A percentile compares a stretch with the other conserved stretches of the same genome.
Evolutionary conservation across 768 basidiomycete species (phyloP).

Genomic region (Lepiota venenata): DNA sequence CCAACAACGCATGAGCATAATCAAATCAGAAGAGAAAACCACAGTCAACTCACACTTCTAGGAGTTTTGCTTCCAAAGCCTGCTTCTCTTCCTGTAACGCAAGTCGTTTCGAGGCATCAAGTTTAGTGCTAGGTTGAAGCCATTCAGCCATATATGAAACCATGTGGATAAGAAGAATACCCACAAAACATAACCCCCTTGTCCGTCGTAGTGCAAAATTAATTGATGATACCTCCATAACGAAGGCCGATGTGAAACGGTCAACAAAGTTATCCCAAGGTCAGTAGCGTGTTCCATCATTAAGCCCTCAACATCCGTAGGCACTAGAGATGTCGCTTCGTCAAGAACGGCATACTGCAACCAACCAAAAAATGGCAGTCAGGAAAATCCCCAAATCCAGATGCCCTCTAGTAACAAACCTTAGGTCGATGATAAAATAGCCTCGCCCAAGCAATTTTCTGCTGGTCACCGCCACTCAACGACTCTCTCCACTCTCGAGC

Average conservation of each 20-base stretch:
- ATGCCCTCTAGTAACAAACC: constrained; percentile 34
- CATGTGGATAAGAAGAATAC: constrained; percentile 26
- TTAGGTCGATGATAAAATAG: constrained; percentile 95
- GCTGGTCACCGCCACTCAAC: constrained; percentile 93
- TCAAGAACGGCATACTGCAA: constrained; percentile 91
- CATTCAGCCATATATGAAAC: constrained; percentile 3
- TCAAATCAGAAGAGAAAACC: neutral
- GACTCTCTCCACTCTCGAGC: constrained; percentile 93
- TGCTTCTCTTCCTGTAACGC: constrained; percentile 96
- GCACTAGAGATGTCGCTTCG: constrained; percentile 94
- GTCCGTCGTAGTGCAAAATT: constrained; percentile 90
- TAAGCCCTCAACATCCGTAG: constrained; percentile 84
- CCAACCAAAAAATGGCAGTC: neutral
- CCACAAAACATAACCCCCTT: constrained; percentile 94
- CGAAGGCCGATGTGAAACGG: constrained; percentile 93
- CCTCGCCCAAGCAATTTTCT: constrained; percentile 95
- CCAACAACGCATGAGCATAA: constrained; percentile 1
- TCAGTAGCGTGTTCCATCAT: constrained; percentile 94
- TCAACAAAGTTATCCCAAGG: constrained; percentile 88
- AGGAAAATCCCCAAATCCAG: neutral
- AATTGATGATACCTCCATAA: constrained; percentile 91
- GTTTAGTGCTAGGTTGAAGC: constrained; percentile 57
- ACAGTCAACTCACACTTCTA: constrained; percentile 68
- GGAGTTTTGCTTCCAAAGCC: constrained; percentile 75
- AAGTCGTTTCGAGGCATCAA: constrained; percentile 87